Conservation (phyloP, 352 stramenopile species). For the Peronospora destructor region DNA sequence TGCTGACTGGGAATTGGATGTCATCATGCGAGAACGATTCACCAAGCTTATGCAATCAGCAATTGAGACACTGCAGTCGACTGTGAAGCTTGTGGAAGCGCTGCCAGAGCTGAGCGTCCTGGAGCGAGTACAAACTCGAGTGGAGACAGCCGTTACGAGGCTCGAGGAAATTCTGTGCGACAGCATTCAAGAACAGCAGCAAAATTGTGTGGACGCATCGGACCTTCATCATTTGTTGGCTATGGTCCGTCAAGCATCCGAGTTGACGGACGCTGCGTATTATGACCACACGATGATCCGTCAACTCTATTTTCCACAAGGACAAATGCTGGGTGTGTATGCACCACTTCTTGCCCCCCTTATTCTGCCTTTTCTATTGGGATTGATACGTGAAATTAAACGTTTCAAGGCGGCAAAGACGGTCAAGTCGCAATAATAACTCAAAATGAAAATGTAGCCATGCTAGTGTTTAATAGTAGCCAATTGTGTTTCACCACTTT, state of each 20-base stretch:
- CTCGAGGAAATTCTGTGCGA: conserved; percentile 51
- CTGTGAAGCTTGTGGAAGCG: conserved; percentile 55
- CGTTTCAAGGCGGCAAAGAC: conserved; percentile 32
- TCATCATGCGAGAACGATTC: conserved; percentile 41
- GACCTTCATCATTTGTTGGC: conserved; percentile 27
- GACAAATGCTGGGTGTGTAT: conserved; percentile 62
- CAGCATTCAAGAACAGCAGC: conserved; percentile 3
- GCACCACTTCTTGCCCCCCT: conserved; percentile 53
- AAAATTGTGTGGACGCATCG: conserved; percentile 19
- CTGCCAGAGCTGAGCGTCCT: conserved; percentile 73
- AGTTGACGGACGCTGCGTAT: conserved; percentile 49
- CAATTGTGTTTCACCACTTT: background rate
- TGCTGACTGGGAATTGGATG: conserved; percentile 69
- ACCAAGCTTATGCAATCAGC: conserved; percentile 47
- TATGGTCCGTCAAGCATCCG: conserved; percentile 39
- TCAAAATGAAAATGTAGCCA: background rate
- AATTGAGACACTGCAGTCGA: conserved; percentile 66
- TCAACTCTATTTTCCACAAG: conserved; percentile 64
- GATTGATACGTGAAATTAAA: conserved; percentile 44
- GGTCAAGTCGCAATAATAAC: conserved; percentile 1
- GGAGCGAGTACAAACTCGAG: conserved; percentile 49
- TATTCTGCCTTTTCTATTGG: conserved; percentile 53
- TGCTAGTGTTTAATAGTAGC: background rate
- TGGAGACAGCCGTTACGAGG: conserved; percentile 39
- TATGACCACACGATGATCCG: conserved; percentile 71